Evolutionary conservation across 495 filamentous ascomycete species (phyloP).

Genomic region (Tuber aestivum): DNA sequence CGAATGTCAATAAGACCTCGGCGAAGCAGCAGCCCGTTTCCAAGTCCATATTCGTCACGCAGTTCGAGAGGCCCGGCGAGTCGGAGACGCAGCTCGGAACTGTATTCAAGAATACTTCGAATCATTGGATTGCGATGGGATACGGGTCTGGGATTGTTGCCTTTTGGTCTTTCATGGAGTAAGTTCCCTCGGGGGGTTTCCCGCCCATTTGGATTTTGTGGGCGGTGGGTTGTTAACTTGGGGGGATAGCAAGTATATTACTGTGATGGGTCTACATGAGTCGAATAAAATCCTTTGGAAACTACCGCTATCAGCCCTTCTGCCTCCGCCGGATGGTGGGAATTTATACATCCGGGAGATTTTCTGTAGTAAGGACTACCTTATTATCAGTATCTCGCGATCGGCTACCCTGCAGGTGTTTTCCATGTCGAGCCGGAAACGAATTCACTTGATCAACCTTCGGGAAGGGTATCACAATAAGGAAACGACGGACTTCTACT

Average conservation of each 20-base stretch:
- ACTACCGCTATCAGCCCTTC: slow-evolving; percentile 14
- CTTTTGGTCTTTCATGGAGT: slow-evolving; percentile 27
- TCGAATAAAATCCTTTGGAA: not conserved
- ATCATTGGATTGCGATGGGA: slow-evolving; percentile 23
- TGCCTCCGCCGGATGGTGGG: not conserved
- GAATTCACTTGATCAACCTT: slow-evolving; percentile 22
- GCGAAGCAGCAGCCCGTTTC: slow-evolving; percentile 8
- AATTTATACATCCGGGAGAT: slow-evolving; percentile 23
- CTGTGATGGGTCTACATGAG: slow-evolving; percentile 19
- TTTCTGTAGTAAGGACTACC: slow-evolving; percentile 27
- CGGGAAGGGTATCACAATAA: not conserved
- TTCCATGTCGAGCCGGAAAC: slow-evolving; percentile 11
- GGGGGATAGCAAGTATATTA: slow-evolving; percentile 12
- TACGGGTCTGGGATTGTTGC: slow-evolving; percentile 23
- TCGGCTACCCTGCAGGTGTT: slow-evolving; percentile 25
- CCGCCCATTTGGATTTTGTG: not conserved
- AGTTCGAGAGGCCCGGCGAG: slow-evolving; percentile 25
- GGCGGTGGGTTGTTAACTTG: slow-evolving; percentile 6
- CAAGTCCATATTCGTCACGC: slow-evolving; percentile 10
- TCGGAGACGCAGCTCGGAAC: slow-evolving; percentile 18
- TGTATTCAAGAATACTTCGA: slow-evolving; percentile 15
- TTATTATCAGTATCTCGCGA: slow-evolving; percentile 23
- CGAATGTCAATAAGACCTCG: slow-evolving; percentile 8
- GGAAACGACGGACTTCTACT: slow-evolving; percentile 1
- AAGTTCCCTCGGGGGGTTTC: not conserved